Evolutionary conservation across 2,329 filamentous ascomycete species (phyloP), one percentile per base, ranked within the genome.

Genomic region (Trichothecium roseum): DNA sequence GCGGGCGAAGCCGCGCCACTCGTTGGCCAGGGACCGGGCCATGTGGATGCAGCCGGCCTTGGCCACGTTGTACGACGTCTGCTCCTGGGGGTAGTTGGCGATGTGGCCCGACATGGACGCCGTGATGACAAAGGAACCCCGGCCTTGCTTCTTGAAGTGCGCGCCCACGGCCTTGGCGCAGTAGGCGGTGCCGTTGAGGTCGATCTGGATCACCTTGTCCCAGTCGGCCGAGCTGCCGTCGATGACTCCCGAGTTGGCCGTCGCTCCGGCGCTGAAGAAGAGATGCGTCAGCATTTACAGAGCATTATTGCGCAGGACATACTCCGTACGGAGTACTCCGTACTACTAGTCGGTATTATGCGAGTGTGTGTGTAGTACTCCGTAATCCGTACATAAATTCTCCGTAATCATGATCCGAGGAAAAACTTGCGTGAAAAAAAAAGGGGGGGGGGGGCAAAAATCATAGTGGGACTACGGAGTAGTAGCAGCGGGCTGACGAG

Each of bases 161-260:
- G 62, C 54, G 17, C 72, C 75, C 1, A 74, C 74, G 3, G 68
- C 69, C 43, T 66, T 65, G 27, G 75, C 77, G 46, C 68, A 75
- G 62, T 81, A 83, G 55, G 76, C 82, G 20, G 74, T 76, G 30
- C 74, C 72, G 49, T 78, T 74, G 3, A 81, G 56, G 51, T 81
- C 72, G 18, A 72, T 76, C 28, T 63, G 56, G 37, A 57, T 39
- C 24, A 43, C 74, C 31, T 70, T 65, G 39, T 66, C 69, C 76
- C 78, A 84, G 47, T 72, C 72, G 56, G 80, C 64, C 39, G 82
- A 72, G 34, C 69, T 65, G 44, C 74, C 75, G 42, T 84, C 80
- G 35, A 84, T 64, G 50, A 83, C 68, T 38, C 78, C 79, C 37
- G 61, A 63, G 60, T 78, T 68, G 45, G 79, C 78, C 8, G 80